Base-by-base conservation (phyloP, 768 basidiomycete genomes). In the Rhizopogon vulgaris region DNA sequence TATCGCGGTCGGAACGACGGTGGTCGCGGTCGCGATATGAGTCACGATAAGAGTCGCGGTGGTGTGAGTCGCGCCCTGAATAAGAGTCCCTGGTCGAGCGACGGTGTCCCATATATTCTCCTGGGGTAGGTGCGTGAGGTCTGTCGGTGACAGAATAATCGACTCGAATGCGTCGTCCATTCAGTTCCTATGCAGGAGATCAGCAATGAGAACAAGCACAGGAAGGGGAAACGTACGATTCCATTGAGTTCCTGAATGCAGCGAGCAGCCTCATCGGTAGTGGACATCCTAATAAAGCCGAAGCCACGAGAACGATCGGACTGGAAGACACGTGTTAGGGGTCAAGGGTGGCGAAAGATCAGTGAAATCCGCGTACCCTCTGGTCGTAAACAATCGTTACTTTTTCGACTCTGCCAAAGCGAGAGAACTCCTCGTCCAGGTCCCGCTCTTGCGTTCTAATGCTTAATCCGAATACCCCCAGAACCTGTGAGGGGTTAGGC, bases 381-480 rank as follows among this genome's bases (percentile, higher is more conserved):
- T 95, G 94, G 69, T 98, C 94, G 62, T 96, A 96, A 11, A 98
- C 94, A 58, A 98, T 94, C 49, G 87, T 90, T 41, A 95, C 94
- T 69, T 96, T 97, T 67, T 94, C 90, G 45, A 96, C 94, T 34
- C 82, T 78, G 22, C 95, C 95, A 58, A 84, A 89, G 43, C 90
- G 80, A 60, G 75, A 82, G 60, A 99, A 98, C 69, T 96, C 94
- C 58, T 95, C 90, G 58, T 97, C 92, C 43, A 99, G 74, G 65
- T 98, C 95, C 38, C 89, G 82, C 65, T 99, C 95, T 50, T 85
- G 80, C 3, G 95, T 97, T 50, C 94, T 83, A 52, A 99, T 95
- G 60, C 92, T 94, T 38, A 98, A 73, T n/a, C 95, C 95, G 59
- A 98, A 99, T n/a, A 97, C 93, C 52, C 95, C 95, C 55, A 99